Base-by-base conservation (phyloP, 306 rosid genomes). In the Myrica gale region DNA sequence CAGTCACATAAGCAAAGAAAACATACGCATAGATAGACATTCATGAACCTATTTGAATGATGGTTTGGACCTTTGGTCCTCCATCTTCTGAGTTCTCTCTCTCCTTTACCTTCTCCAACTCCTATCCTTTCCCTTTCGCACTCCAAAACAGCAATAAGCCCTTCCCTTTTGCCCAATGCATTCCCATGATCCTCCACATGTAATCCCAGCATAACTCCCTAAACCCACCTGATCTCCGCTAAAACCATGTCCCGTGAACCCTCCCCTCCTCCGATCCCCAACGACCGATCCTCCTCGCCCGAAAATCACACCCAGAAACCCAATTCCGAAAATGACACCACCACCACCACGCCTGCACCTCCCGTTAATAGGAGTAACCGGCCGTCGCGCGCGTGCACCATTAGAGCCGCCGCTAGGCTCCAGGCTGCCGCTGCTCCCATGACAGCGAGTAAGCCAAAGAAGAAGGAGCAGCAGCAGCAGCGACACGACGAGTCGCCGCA, bases 301-400 rank as follows among this genome's bases (percentile, higher is more conserved):
- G 80, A 81, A 74, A 71, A 84, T 72, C 67, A 71, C 44, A 80
- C 78, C 80, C 84, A 72, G 75, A 61, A 58, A 76, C 20, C 85
- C 80, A 83, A 43, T 79, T 69, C 84, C 17, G 69, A 60, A 13
- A 83, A 79, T 82, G 76, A 86, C 62, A 69, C 82, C 43, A 52
- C 82, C 21, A 20, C 83, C 2, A 58, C 63, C 10, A 54, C 55
- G n/a, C 74, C 79, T 1, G 55, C 78, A 7, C 79, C 89, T 32
- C 83, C 84, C 3, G 56, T 80, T 6, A 58, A 87, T 32, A 80
- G 99, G 77, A 89, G 94, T 82, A 89, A 82, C 84, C 96, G 99
- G 9, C 99, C 99, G 6, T 87, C 99, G 16, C 93, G 99, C 46
- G 97, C 99, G 32, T 96, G 98, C 85, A 89, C 97, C 75, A 75